Evolutionary conservation across 1,284 basidiomycete genomes (phyloP).

Genomic region (Apiotrichum sp.): DNA sequence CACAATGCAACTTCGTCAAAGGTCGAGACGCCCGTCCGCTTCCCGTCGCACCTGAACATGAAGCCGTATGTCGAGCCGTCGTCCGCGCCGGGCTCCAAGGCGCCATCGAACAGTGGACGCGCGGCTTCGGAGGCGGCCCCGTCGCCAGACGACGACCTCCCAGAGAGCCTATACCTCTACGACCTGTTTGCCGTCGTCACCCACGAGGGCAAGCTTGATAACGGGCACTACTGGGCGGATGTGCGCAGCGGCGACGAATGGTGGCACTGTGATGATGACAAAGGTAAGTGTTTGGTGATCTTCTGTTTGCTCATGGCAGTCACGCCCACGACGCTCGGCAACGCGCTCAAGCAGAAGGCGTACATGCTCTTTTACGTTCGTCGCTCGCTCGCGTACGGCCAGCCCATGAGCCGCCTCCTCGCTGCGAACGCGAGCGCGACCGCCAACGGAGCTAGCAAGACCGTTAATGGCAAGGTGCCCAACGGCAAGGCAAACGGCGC

Average conservation of each 20-base stretch:
- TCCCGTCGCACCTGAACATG: slow-evolving; percentile 82
- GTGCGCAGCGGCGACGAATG: slow-evolving; percentile 55
- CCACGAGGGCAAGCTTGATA: slow-evolving; percentile 90
- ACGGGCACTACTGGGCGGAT: slow-evolving; percentile 69
- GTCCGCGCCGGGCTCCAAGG: slow-evolving; percentile 7
- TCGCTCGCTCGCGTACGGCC: slow-evolving; percentile 65
- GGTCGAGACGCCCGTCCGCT: slow-evolving; percentile 75
- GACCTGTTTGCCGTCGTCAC: slow-evolving; percentile 91
- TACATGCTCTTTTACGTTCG: slow-evolving; percentile 95
- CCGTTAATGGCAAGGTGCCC: slow-evolving; percentile 4
- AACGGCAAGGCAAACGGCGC: slow-evolving; percentile 6
- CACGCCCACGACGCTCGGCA: slow-evolving; percentile 59
- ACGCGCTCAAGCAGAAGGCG: slow-evolving; percentile 63
- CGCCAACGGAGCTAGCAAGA: slow-evolving; percentile 7
- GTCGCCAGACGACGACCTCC: slow-evolving; percentile 37
- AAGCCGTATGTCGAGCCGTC: slow-evolving; percentile 61
- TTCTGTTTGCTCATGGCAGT: slow-evolving; percentile 51
- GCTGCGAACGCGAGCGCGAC: slow-evolving; percentile 4
- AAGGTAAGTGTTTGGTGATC: slow-evolving; percentile 60
- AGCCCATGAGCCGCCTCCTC: slow-evolving; percentile 18
- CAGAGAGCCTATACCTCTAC: slow-evolving; percentile 73
- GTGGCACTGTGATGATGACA: slow-evolving; percentile 94
- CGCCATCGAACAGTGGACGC: slow-evolving; percentile 8
- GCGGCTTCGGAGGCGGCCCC: not conserved
- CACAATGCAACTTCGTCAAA: slow-evolving; percentile 75